Evolutionary conservation across 139 green algal species (phyloP).

Genomic region (Closterium sp.): DNA sequence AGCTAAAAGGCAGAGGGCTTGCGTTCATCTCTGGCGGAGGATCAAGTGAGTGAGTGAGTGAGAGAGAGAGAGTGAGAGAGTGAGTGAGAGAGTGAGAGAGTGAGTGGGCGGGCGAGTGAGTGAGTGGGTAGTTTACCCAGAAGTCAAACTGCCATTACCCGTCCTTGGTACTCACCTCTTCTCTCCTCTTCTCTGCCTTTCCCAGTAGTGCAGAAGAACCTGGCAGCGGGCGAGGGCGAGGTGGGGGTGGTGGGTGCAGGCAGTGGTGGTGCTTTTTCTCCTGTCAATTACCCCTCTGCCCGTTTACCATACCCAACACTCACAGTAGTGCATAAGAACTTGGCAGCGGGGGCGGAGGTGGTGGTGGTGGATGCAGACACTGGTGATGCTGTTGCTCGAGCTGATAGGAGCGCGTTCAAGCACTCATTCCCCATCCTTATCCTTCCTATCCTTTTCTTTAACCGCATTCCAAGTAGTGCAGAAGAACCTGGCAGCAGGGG

Average conservation of each 20-base stretch:
- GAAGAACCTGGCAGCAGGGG: constrained; percentile 14
- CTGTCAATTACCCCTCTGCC: not conserved
- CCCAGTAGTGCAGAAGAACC: constrained; percentile 35
- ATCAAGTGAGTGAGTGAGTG: constrained; percentile 15
- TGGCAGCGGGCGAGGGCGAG: constrained; percentile 15
- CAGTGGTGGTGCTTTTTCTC: not conserved
- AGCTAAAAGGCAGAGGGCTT: constrained; percentile 1
- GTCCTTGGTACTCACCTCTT: too few relatives aligned
- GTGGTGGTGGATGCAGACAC: constrained; percentile 20
- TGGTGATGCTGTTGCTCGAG: too few relatives aligned
- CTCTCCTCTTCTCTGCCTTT: not conserved
- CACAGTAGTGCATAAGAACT: constrained; percentile 37
- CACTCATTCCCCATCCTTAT: too few relatives aligned
- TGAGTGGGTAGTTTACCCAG: too few relatives aligned
- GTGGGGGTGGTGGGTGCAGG: constrained; percentile 24
- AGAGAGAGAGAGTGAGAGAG: too few relatives aligned
- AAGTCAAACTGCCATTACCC: too few relatives aligned
- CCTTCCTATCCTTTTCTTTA: too few relatives aligned
- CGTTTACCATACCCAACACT: not conserved
- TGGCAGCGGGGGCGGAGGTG: constrained; percentile 12
- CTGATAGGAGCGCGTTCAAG: too few relatives aligned
- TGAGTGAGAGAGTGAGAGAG: too few relatives aligned
- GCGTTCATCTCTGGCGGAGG: constrained; percentile 21
- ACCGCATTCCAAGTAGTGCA: constrained; percentile 5
- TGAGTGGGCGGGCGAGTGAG: not conserved